These are phyloP conservation scores for Fraxinus americana DNA, from an alignment of 257 asterid species.

Conservation along the genomic window DNA sequence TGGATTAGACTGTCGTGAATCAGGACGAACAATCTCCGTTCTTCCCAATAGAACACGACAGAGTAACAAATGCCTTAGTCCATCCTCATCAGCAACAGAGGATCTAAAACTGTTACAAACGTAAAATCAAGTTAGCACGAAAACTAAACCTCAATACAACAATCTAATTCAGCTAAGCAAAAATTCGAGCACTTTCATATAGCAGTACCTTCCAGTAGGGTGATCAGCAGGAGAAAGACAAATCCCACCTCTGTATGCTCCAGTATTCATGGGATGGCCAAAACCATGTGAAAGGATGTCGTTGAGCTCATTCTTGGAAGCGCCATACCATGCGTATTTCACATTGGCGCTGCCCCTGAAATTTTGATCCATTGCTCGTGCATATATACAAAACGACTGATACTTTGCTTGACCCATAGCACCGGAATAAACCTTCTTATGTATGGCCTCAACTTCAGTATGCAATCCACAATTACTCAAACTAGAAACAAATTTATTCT, in stretches of 20 bases:
- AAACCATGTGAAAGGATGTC: slow-evolving; percentile 44
- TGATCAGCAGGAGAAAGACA: slow-evolving; percentile 46
- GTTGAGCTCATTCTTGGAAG: slow-evolving; percentile 39
- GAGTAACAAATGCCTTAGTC: slow-evolving; percentile 50
- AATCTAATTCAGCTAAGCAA: background rate
- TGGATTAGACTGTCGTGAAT: slow-evolving; percentile 45
- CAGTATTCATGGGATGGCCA: slow-evolving; percentile 24
- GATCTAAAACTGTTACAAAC: slow-evolving; percentile 39
- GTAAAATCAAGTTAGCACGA: background rate
- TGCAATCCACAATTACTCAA: slow-evolving; percentile 28
- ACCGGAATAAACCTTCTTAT: slow-evolving; percentile 27
- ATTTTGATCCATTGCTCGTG: slow-evolving; percentile 44
- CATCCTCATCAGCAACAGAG: slow-evolving; percentile 45
- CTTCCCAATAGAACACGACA: slow-evolving; percentile 67
- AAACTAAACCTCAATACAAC: background rate
- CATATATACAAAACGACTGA: slow-evolving; percentile 37
- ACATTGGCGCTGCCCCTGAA: slow-evolving; percentile 48
- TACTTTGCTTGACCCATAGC: slow-evolving; percentile 34
- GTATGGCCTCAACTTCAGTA: slow-evolving; percentile 35
- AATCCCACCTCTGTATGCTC: slow-evolving; percentile 34
- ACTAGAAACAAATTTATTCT: slow-evolving; percentile 38
- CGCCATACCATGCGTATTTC: slow-evolving; percentile 62
- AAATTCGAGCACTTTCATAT: background rate
- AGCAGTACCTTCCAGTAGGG: slow-evolving; percentile 44
- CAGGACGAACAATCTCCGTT: slow-evolving; percentile 37